Evolutionary conservation across 257 asterid genomes (phyloP).

Genomic region (Nemophila menziesii): DNA sequence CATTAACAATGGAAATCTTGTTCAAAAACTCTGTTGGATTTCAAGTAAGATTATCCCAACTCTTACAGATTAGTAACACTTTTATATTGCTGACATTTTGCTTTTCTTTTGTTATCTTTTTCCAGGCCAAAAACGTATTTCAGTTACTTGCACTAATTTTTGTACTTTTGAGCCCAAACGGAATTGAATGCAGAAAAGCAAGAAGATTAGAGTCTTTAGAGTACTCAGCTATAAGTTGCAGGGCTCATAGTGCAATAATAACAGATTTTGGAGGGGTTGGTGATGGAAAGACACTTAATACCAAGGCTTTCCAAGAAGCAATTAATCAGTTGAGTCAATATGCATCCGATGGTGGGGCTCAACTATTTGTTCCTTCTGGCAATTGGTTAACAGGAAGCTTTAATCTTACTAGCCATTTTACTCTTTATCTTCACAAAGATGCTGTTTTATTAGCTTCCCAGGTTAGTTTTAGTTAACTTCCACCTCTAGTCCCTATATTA

Average conservation of each 20-base stretch:
- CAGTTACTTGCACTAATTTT: conserved; percentile 17
- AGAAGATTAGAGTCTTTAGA: conserved; percentile 19
- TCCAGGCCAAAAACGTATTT: conserved; percentile 17
- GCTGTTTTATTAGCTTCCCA: conserved; percentile 84
- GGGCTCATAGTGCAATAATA: conserved; percentile 72
- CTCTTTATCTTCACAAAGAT: conserved; percentile 67
- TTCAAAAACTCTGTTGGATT: conserved; percentile 9
- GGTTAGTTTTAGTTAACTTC: conserved; percentile 18
- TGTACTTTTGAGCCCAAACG: conserved; percentile 9
- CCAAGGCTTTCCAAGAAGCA: conserved; percentile 61
- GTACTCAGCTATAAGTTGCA: conserved; percentile 70
- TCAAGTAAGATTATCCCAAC: conserved; percentile 21
- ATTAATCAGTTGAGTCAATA: conserved; percentile 41
- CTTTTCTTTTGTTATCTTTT: not conserved
- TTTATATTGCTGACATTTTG: no score
- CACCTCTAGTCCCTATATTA: not conserved
- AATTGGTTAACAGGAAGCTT: conserved; percentile 77
- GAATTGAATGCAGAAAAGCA: conserved; percentile 36
- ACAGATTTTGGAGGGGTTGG: conserved; percentile 77
- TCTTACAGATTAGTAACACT: not conserved
- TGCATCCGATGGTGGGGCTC: conserved; percentile 61
- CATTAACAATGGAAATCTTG: conserved; percentile 10
- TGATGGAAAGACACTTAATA: conserved; percentile 67
- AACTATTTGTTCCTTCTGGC: conserved; percentile 70
- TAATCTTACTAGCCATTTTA: conserved; percentile 89